Conservation (phyloP, 1,139 yeast species). For the Debaryomyces robertsiae region DNA sequence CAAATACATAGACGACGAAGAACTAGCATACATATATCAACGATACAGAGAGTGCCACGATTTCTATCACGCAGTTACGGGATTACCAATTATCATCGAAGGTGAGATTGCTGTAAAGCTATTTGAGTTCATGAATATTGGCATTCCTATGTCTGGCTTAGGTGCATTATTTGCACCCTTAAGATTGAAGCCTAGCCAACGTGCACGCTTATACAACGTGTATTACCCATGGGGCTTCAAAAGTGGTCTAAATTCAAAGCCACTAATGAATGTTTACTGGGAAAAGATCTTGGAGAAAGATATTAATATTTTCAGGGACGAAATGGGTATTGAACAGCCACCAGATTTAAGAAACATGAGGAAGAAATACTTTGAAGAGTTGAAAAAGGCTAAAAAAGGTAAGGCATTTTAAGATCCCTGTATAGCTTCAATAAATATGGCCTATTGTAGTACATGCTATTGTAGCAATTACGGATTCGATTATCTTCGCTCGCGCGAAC, state of each 20-base stretch:
- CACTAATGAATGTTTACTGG: constrained; percentile 91
- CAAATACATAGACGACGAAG: constrained; percentile 83
- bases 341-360: constrained; percentile 79
- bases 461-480: no score
- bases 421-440: not conserved
- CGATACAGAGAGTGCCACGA: constrained; percentile 97
- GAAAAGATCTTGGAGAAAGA: constrained; percentile 77
- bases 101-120: constrained; percentile 95
- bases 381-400: constrained; percentile 26
- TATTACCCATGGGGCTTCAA: constrained; percentile 90
- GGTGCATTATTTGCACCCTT: constrained; percentile 90
- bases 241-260: constrained; percentile 73
- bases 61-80: constrained; percentile 90
- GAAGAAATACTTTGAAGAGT: constrained; percentile 37
- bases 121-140: constrained; percentile 88
- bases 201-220: constrained; percentile 54
- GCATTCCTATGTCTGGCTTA: constrained; percentile 93
- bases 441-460: no score
- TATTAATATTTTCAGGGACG: constrained; percentile 68
- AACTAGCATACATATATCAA: constrained; percentile 87
- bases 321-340: constrained; percentile 68
- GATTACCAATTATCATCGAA: constrained; percentile 87
- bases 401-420: constrained; percentile 1
- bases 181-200: constrained; percentile 56
- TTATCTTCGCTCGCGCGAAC: not conserved